Base-by-base conservation (phyloP, 2,329 filamentous ascomycete species). In the Dothideomycetes sp. region DNA sequence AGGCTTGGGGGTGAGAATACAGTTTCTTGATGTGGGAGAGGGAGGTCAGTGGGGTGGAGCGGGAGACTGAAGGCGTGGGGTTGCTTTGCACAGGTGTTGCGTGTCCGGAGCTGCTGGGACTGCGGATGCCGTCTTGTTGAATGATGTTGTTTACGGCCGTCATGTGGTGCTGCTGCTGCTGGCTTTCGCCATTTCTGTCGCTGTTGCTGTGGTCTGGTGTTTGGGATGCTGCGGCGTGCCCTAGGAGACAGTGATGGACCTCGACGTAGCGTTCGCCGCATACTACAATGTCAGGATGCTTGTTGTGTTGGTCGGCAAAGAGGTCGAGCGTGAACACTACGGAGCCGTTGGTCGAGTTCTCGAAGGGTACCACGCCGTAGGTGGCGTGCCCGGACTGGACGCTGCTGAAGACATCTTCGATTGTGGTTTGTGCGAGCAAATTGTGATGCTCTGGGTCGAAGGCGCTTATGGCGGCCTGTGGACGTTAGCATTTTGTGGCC, bases 1-100 rank as follows among this genome's bases (percentile, higher is more conserved):
- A 94, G 19, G 87, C 91, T 62, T 98, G 91, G 8, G 89, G 88
- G 61, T 98, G 91, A 17, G 85, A 91, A 65, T 94, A 94, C 31
- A 98, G 62, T 53, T 81, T 80, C 50, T 71, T 74, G 52, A 96
- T 72, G 50, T 81, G 70, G 40, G 64, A 60, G 45, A 88, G 60
- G 46, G 65, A 63, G 37, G 56, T 52, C 30, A 72, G 51, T 3
- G 78, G 75, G 46, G 61, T 61, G 30, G 65, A 59, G n/a, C 27
- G 17, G 14, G 39, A 38, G 19, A 30, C 32, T 19, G 14, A 29
- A 5, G 43, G 40, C 10, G 31, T 41, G 11, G 41, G 34, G 36
- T 37, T 19, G 30, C 31, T 27, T 11, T 57, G 58, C 8, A 70
- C 74, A n/a, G 70, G 70, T 4, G 72, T 73, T 45, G 60, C 66